Evolutionary conservation across 805 yeast species (phyloP).

Genomic region (Candida easanensis): DNA sequence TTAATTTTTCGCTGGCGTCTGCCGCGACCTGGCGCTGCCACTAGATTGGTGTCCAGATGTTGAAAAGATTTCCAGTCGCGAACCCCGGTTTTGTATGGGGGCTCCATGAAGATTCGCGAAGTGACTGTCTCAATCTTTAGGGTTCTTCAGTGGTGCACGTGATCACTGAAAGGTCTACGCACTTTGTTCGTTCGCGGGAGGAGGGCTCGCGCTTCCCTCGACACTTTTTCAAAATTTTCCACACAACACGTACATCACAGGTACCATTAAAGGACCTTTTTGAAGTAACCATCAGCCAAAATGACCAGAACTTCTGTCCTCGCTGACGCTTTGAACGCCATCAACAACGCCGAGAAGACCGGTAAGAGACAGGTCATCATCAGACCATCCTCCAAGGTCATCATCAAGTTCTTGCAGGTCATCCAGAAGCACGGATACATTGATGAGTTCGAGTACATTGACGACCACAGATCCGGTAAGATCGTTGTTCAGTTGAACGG

Average conservation of each 20-base stretch:
- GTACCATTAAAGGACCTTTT: not conserved
- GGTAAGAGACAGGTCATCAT: slow-evolving; percentile 98
- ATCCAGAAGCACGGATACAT: slow-evolving; percentile 99
- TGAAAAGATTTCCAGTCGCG: slow-evolving; percentile 2
- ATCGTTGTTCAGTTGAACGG: slow-evolving; percentile 96
- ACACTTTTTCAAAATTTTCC: slow-evolving; percentile 22
- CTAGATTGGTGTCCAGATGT: slow-evolving; percentile 8
- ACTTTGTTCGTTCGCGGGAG: not conserved
- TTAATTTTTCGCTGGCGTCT: slow-evolving; percentile 20
- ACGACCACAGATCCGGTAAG: slow-evolving; percentile 99
- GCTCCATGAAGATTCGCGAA: slow-evolving; percentile 1
- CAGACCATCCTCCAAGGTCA: slow-evolving; percentile 98
- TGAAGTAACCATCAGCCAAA: slow-evolving; percentile 27
- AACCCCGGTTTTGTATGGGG: not conserved
- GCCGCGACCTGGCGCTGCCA: not conserved
- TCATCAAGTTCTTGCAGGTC: slow-evolving; percentile 93
- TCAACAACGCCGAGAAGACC: slow-evolving; percentile 98
- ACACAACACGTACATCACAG: slow-evolving; percentile 5
- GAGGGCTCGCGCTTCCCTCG: slow-evolving; percentile 1
- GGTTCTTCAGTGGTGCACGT: not conserved
- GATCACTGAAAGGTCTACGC: slow-evolving; percentile 2
- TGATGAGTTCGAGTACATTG: slow-evolving; percentile 97
- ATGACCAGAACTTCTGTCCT: slow-evolving; percentile 98
- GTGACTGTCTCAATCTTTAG: not conserved
- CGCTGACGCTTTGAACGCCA: slow-evolving; percentile 97